phyloP scores from a whole-genome alignment of 352 stramenopile genomes.

The Phytopythium sindhum region DNA sequence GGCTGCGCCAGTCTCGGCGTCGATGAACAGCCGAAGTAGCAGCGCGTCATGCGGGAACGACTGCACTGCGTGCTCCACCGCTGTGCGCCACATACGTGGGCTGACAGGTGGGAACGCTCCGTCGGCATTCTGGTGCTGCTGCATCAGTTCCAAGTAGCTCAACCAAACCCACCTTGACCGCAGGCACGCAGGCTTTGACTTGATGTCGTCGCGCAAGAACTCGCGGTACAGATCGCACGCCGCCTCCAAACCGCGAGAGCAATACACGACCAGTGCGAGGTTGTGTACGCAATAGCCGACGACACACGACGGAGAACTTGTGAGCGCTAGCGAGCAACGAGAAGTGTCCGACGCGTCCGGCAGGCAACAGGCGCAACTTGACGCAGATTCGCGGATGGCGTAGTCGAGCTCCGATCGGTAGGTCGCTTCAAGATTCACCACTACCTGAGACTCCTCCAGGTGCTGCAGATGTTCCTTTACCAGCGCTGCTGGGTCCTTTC shows the following conservation, averaged over 20 bases:
- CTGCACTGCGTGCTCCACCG: conserved; percentile 33
- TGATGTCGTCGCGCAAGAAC: conserved; percentile 9
- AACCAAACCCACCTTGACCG: conserved; percentile 30
- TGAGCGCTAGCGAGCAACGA: background rate
- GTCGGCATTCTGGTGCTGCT: conserved; percentile 38
- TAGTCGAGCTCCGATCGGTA: conserved; percentile 1
- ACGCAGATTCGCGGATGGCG: background rate
- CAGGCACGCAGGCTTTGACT: conserved; percentile 16
- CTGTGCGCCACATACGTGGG: conserved; percentile 50
- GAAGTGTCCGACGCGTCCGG: background rate
- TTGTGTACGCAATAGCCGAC: conserved; percentile 62
- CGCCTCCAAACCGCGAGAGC: conserved; percentile 42
- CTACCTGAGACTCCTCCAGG: background rate
- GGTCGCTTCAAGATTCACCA: conserved; percentile 1
- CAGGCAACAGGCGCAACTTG: background rate
- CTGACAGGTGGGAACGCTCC: conserved; percentile 30
- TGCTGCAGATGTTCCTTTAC: conserved; percentile 15
- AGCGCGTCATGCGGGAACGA: conserved; percentile 40
- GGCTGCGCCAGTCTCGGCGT: conserved; percentile 65
- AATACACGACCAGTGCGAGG: conserved; percentile 54
- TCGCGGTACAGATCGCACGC: conserved; percentile 41
- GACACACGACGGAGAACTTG: background rate
- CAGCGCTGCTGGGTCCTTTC: conserved; percentile 18
- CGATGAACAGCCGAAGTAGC: conserved; percentile 68
- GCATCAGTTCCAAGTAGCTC: conserved; percentile 55